Conservation (phyloP, 208 protist genomes). For the Leptomonas seymouri region DNA sequence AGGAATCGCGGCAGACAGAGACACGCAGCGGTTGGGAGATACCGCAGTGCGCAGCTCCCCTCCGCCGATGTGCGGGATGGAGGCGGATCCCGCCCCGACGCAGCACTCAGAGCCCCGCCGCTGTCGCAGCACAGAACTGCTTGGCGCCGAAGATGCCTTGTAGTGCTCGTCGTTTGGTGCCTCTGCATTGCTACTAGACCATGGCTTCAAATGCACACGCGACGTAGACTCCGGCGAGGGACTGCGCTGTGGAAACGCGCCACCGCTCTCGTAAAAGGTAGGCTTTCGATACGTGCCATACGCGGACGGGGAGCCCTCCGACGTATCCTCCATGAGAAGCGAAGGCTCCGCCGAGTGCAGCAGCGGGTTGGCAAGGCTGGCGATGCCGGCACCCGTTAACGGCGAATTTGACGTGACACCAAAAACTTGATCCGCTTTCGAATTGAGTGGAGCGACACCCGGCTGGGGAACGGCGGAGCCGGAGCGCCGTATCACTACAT, state of each 20-base stretch:
- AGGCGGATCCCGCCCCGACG: not conserved
- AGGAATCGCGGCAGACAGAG: not conserved
- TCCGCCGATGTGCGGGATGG: constrained; percentile 9
- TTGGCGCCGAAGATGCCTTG: not conserved
- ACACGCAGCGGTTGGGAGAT: not conserved
- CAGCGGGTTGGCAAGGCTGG: constrained; percentile 16
- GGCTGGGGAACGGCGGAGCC: not conserved
- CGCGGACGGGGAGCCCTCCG: not conserved
- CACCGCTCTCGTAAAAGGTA: constrained; percentile 18
- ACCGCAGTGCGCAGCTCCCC: not conserved
- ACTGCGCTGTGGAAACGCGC: constrained; percentile 20
- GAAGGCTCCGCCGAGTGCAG: constrained; percentile 17
- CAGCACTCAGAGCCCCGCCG: constrained; percentile 9
- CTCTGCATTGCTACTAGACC: not conserved
- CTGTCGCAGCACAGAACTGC: not conserved
- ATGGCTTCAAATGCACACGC: not conserved
- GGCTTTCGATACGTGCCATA: not conserved
- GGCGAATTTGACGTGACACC: not conserved
- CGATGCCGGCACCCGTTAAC: not conserved
- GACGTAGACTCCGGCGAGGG: not conserved
- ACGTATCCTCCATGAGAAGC: constrained; percentile 7
- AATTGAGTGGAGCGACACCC: too few species aligned
- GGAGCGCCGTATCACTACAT: constrained; percentile 16
- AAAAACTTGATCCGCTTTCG: not conserved
- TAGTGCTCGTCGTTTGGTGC: not conserved